Percentiles rank a stretch among this genome's conserved stretches.
These are phyloP conservation scores for Fusarium chaquense DNA, from an alignment of 2,329 filamentous ascomycete genomes.

Conservation along the genomic window DNA sequence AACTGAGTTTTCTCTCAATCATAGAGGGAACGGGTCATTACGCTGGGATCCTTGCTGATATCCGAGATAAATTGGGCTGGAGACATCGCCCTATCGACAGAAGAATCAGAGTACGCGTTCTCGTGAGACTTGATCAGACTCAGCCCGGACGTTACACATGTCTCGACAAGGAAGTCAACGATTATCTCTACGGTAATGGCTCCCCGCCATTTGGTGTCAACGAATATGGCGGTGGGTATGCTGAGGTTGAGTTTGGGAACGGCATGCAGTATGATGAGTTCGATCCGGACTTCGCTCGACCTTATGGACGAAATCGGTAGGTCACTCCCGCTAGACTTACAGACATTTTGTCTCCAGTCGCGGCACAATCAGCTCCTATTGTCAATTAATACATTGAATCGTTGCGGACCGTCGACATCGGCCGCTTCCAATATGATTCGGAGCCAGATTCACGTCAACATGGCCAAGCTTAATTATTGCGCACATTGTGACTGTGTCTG, in stretches of 20 bases:
- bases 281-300: not conserved
- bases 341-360: too few species aligned
- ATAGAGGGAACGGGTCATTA: not conserved
- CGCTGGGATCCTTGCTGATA: not conserved
- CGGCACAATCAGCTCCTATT: too few species aligned
- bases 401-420: too few species aligned
- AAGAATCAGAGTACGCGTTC: not conserved
- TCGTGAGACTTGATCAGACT: not conserved
- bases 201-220: not conserved
- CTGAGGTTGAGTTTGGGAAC: not conserved
- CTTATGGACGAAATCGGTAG: not conserved
- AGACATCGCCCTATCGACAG: not conserved
- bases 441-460: too few species aligned
- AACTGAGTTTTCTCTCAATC: not conserved
- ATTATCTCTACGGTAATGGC: slow-evolving; percentile 12
- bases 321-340: too few species aligned
- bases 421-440: too few species aligned
- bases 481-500: too few species aligned
- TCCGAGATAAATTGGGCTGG: not conserved
- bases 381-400: too few species aligned
- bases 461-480: too few species aligned
- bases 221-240: not conserved
- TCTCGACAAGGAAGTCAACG: slow-evolving; percentile 9
- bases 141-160: not conserved
- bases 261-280: not conserved